These are phyloP conservation scores for Metschnikowia arizonensis DNA, from an alignment of 805 yeast species.

Conservation along the genomic window DNA sequence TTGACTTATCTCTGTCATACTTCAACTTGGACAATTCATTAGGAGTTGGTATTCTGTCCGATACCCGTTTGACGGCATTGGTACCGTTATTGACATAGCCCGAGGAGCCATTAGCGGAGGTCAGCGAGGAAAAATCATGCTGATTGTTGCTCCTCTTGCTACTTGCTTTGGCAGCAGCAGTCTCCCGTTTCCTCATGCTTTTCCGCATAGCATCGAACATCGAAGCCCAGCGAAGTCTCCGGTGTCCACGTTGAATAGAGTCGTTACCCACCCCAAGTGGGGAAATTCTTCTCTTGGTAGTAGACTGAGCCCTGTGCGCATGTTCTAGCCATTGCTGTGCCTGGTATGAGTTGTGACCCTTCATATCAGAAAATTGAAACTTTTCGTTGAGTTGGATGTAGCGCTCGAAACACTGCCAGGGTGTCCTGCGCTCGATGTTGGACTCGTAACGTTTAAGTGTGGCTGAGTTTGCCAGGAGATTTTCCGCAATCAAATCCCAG, in stretches of 20 bases:
- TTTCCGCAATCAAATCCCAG: conserved; percentile 89
- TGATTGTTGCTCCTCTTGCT: conserved; percentile 18
- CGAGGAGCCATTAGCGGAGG: conserved; percentile 7
- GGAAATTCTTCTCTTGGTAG: conserved; percentile 81
- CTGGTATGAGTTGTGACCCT: conserved; percentile 75
- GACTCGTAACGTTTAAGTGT: conserved; percentile 63
- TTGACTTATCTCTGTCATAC: conserved; percentile 78
- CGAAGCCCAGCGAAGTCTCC: conserved; percentile 90
- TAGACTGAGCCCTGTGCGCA: conserved; percentile 82
- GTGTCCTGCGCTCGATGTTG: conserved; percentile 90
- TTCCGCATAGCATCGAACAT: conserved; percentile 95
- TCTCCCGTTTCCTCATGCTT: conserved; percentile 84
- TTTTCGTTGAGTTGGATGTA: conserved; percentile 89
- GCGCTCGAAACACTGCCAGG: conserved; percentile 98
- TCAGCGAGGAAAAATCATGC: conserved; percentile 9
- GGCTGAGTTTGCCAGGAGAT: conserved; percentile 62
- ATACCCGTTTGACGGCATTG: conserved; percentile 26
- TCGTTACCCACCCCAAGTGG: conserved; percentile 94
- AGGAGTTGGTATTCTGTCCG: conserved; percentile 61
- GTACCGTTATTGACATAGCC: conserved; percentile 4
- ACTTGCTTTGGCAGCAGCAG: conserved; percentile 38
- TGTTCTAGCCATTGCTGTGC: conserved; percentile 93
- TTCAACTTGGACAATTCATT: conserved; percentile 80
- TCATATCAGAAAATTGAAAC: conserved; percentile 81
- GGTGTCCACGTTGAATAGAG: conserved; percentile 89